Conservation (phyloP, 768 basidiomycete genomes). For the Boletus rufocinnamomeus region DNA sequence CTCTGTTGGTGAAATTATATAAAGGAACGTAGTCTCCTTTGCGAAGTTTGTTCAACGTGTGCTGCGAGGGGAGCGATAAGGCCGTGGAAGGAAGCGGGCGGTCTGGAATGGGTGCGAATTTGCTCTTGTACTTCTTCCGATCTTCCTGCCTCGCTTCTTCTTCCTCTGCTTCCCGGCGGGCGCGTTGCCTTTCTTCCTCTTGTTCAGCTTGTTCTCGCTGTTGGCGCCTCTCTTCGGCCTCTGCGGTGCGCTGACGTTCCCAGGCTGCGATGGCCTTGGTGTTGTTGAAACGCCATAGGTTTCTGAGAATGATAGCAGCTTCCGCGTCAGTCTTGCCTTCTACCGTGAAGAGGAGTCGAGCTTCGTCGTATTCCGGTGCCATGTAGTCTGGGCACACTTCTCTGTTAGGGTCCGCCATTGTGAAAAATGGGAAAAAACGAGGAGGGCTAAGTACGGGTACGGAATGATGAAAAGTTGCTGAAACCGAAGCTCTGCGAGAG, state of each 20-base stretch:
- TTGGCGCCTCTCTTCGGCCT: rapidly evolving
- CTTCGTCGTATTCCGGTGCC: rapidly evolving
- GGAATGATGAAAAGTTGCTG: too few relatives aligned
- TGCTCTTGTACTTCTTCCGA: background rate
- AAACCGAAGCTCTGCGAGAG: too few relatives aligned
- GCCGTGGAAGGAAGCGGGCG: rapidly evolving
- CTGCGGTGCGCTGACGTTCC: background rate
- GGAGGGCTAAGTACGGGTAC: too few relatives aligned
- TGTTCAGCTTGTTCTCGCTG: background rate
- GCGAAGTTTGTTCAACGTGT: rapidly evolving
- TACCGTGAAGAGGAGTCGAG: background rate
- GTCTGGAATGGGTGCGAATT: background rate
- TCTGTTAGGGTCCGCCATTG: background rate
- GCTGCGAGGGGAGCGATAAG: rapidly evolving
- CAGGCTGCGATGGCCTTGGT: background rate
- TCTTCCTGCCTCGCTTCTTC: background rate
- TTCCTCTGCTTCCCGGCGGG: rapidly evolving
- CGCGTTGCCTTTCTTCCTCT: rapidly evolving
- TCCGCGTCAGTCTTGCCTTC: background rate
- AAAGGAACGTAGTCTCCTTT: background rate
- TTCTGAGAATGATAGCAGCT: rapidly evolving
- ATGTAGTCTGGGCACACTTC: background rate
- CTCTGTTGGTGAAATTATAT: background rate
- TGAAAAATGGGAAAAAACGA: too few relatives aligned
- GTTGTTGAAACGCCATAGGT: background rate